phyloP scores from a whole-genome alignment of 257 asterid species.

The Salvia hispanica region DNA sequence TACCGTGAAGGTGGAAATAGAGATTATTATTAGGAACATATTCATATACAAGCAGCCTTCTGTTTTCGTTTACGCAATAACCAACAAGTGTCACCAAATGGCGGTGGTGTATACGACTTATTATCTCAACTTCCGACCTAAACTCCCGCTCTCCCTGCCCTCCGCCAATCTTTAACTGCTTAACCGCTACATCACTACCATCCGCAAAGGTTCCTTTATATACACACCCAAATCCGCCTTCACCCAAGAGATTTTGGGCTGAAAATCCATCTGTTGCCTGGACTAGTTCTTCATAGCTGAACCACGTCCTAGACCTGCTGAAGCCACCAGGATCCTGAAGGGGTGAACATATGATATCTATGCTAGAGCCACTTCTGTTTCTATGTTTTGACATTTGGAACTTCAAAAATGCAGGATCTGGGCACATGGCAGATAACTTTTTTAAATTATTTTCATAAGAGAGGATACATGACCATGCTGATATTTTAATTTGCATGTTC shows the following conservation, averaged over 20 bases:
- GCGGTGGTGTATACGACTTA: slow-evolving; percentile 93
- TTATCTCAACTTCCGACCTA: slow-evolving; percentile 91
- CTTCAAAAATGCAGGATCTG: slow-evolving; percentile 63
- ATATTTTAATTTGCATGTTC: slow-evolving; percentile 9
- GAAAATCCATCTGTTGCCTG: slow-evolving; percentile 83
- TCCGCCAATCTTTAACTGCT: slow-evolving; percentile 81
- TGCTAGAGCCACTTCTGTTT: slow-evolving; percentile 43
- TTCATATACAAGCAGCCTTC: slow-evolving; percentile 89
- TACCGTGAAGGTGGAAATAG: slow-evolving; percentile 95
- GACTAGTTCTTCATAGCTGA: slow-evolving; percentile 65
- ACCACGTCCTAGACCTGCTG: slow-evolving; percentile 65
- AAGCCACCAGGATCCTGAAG: slow-evolving; percentile 54
- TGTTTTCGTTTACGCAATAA: slow-evolving; percentile 72
- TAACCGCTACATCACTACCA: slow-evolving; percentile 85
- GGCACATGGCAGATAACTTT: slow-evolving; percentile 34
- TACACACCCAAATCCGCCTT: slow-evolving; percentile 93
- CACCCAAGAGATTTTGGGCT: slow-evolving; percentile 73
- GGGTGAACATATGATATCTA: slow-evolving; percentile 46
- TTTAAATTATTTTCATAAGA: slow-evolving; percentile 13
- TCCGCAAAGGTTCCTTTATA: slow-evolving; percentile 72
- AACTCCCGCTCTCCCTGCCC: slow-evolving; percentile 94
- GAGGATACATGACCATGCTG: slow-evolving; percentile 5
- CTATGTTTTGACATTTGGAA: slow-evolving; percentile 43
- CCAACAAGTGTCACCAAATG: slow-evolving; percentile 97
- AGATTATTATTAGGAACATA: slow-evolving; percentile 80